These are phyloP conservation scores for Saccharomycopsis capsularis DNA, from an alignment of 805 yeast species.

Conservation along the genomic window DNA sequence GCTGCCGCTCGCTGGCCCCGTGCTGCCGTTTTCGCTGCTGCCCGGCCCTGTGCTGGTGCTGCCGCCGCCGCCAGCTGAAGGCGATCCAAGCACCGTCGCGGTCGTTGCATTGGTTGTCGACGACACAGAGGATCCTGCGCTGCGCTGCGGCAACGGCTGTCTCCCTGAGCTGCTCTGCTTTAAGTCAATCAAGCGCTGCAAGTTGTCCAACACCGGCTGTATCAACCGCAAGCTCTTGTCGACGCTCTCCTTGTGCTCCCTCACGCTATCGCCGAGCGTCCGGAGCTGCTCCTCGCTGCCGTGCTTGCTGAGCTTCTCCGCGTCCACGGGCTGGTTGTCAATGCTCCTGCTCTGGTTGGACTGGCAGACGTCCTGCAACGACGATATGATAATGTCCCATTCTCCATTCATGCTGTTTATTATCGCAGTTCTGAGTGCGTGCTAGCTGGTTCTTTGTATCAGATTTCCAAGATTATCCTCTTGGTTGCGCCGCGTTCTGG, in stretches of 20 bases:
- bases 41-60: not conserved
- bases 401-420: conserved; percentile 58
- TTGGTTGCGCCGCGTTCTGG: no score
- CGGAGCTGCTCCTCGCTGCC: conserved; percentile 34
- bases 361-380: conserved; percentile 61
- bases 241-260: conserved; percentile 50
- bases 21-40: not conserved
- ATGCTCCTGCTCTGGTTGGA: conserved; percentile 43
- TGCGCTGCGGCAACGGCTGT: not conserved
- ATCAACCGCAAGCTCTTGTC: conserved; percentile 43
- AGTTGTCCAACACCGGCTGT: conserved; percentile 38
- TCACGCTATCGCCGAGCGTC: conserved; percentile 35
- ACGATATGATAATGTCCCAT: conserved; percentile 63
- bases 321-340: not conserved
- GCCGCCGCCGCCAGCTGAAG: not conserved
- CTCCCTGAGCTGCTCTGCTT: conserved; percentile 25
- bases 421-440: no score
- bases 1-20: not conserved
- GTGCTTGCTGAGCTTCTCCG: not conserved
- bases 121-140: conserved; percentile 11
- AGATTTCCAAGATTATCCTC: no score
- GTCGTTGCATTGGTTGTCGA: not conserved
- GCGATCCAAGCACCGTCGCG: not conserved
- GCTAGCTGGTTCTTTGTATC: no score
- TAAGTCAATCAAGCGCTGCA: conserved; percentile 36